Conservation (phyloP, 345 rosid genomes). For the Syzygium jambos region DNA sequence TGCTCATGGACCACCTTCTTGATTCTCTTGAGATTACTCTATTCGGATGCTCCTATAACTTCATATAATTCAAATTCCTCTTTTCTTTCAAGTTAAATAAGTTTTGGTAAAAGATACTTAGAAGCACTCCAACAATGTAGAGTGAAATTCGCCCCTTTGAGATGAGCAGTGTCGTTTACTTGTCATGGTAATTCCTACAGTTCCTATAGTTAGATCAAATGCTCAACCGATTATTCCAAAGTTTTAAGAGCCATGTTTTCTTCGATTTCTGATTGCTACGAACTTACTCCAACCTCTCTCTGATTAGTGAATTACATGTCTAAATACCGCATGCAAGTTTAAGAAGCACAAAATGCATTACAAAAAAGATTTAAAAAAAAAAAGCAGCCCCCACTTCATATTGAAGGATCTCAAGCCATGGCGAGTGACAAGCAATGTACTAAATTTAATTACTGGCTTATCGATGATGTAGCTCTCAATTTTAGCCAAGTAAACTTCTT, state of each 20-base stretch:
- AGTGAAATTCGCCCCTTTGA: background rate
- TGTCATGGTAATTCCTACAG: background rate
- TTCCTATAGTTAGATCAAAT: background rate
- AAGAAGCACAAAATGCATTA: background rate
- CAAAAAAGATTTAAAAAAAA: background rate
- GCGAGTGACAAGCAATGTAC: background rate
- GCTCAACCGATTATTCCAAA: background rate
- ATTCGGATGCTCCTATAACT: background rate
- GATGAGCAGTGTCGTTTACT: background rate
- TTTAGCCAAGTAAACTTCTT: background rate
- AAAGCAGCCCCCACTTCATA: too few species aligned
- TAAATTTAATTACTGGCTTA: background rate
- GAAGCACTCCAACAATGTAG: background rate
- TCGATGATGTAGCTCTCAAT: background rate
- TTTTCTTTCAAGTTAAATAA: background rate
- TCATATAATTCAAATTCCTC: background rate
- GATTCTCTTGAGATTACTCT: background rate
- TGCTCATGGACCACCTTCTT: slow-evolving; percentile 13
- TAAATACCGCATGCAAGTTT: background rate
- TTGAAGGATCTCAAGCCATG: background rate
- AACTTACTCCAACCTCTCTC: background rate
- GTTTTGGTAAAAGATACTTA: background rate
- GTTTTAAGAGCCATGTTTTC: background rate
- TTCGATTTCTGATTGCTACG: background rate
- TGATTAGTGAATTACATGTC: background rate